A percentile compares a stretch with the other conserved stretches of the same genome.
phyloP scores from a whole-genome alignment of 129 eudicot genomes.

The Gnaphalium uliginosum region DNA sequence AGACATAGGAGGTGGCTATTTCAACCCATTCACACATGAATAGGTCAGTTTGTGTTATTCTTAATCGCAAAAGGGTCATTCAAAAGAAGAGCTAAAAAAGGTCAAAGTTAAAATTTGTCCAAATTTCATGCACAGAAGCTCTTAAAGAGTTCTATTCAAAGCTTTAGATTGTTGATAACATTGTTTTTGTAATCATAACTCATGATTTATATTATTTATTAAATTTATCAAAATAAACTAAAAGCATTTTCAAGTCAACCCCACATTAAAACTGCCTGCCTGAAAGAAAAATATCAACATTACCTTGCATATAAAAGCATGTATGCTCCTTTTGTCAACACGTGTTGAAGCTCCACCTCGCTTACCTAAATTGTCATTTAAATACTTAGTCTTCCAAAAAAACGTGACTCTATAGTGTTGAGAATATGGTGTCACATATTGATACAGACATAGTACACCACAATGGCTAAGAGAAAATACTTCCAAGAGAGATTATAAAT shows the following conservation, averaged over 20 bases:
- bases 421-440: too few relatives aligned
- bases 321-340: slow-evolving; percentile 77
- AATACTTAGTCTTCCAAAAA: not conserved
- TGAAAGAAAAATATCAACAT: not conserved
- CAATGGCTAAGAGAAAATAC: not conserved
- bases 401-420: not conserved
- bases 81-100: not conserved
- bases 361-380: slow-evolving; percentile 50
- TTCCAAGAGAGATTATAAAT: slow-evolving; percentile 3
- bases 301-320: slow-evolving; percentile 95
- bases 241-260: not conserved
- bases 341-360: slow-evolving; percentile 63
- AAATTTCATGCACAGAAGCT: not conserved
- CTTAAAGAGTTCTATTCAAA: not conserved
- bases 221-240: not conserved
- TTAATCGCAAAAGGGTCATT: not conserved
- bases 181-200: not conserved
- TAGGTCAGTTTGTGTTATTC: not conserved
- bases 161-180: not conserved
- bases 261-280: not conserved
- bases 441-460: not conserved
- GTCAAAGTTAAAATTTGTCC: not conserved
- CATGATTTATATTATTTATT: not conserved
- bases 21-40: not conserved
- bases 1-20: not conserved